These are phyloP conservation scores for Psophocarpus tetragonolobus DNA, from an alignment of 306 rosid species.

Conservation along the genomic window DNA sequence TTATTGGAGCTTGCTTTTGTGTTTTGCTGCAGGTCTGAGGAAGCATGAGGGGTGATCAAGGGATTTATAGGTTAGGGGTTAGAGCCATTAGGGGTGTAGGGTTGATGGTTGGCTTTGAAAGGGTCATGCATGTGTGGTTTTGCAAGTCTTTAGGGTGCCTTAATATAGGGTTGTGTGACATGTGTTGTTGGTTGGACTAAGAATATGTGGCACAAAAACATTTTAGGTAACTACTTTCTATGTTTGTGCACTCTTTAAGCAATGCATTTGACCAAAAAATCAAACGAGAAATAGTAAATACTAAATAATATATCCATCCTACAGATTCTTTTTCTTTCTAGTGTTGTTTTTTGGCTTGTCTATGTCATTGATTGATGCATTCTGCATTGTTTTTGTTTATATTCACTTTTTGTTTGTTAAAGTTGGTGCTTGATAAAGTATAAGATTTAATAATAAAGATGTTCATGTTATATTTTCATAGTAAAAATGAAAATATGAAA, in stretches of 20 bases:
- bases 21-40: slow-evolving; percentile 21
- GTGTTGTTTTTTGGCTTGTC: background rate
- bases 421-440: too few relatives aligned
- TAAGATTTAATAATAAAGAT: too few relatives aligned
- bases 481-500: background rate
- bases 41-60: background rate
- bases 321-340: background rate
- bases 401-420: too few relatives aligned
- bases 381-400: too few relatives aligned
- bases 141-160: slow-evolving; percentile 31
- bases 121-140: slow-evolving; percentile 18
- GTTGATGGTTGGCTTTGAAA: background rate
- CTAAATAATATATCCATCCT: background rate
- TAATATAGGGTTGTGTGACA: background rate
- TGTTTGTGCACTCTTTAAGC: background rate
- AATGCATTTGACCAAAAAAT: background rate
- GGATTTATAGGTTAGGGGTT: slow-evolving; percentile 5
- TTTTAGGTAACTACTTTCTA: background rate
- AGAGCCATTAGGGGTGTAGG: slow-evolving; percentile 21
- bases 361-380: too few relatives aligned
- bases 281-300: background rate
- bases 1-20: background rate
- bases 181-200: background rate
- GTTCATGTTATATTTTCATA: background rate
- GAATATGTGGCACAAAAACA: background rate